Evolutionary conservation across 164 flowering plant genomes (phyloP), one percentile per base, ranked within the genome.

Genomic region (Vitis rupestris): DNA sequence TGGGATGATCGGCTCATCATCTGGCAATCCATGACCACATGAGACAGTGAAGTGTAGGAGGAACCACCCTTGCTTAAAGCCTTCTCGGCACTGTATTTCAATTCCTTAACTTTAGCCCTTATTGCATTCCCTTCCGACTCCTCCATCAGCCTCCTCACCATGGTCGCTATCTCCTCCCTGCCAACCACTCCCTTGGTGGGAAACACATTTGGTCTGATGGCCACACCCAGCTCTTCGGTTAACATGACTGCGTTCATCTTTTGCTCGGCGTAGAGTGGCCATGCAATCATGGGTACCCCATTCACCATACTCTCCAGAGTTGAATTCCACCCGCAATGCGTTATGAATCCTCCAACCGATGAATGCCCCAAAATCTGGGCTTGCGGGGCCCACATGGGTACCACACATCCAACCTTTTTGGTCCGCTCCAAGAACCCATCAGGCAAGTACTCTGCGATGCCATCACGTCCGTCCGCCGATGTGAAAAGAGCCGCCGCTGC

Each of bases 301-400:
- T 78, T 61, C 3, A 57, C 59, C 0, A 84, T 70, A 51, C 86
- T 80, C 65, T 86, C 88, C 15, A 84, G 17, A 0, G 63, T 27
- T 1, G 90, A 86, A 55, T 86, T 86, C 90, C 90, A 86, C 1
- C 88, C 90, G 55, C 85, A 81, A 61, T 86, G 86, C 0, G 81
- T 10, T 17, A 84, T 1, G 19, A 86, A 84, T 16, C 79, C 87
- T 1, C 86, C 85, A 0, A 64, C 63, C 0, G 86, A 70, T 5
- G n/a, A 15, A 50, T 84, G 88, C 16, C 73, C 16, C 52, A 86
- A 30, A 5, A 86, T 73, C 27, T 78, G 74, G 0, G 12, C 44
- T 53, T 86, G 87, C 2, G 84, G 81, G 0, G 78, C 83, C 88
- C 88, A 84, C 50, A 47, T 19, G 0, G 68, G 68, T 11, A 84